Evolutionary conservation across 345 rosid species (phyloP).

Genomic region (Clarkia xantiana): DNA sequence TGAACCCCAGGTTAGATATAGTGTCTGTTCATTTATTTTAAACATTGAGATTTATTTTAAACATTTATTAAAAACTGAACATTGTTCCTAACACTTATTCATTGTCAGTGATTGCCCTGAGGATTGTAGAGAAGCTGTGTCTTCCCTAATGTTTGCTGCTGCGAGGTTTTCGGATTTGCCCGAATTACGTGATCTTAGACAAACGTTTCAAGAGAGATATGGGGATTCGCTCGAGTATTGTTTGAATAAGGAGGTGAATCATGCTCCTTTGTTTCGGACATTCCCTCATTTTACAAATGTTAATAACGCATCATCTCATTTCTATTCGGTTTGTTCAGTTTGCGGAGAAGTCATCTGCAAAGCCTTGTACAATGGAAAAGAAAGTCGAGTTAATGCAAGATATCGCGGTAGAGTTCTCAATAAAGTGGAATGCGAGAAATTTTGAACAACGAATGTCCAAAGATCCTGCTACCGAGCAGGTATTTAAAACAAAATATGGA

Average conservation of each 20-base stretch:
- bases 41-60: background rate
- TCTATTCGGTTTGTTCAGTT: slow-evolving; percentile 30
- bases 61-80: background rate
- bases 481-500: slow-evolving; percentile 8
- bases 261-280: background rate
- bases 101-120: slow-evolving; percentile 86
- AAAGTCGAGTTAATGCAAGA: slow-evolving; percentile 61
- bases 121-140: slow-evolving; percentile 65
- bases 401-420: slow-evolving; percentile 65
- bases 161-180: slow-evolving; percentile 91
- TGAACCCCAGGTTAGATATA: no score
- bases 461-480: slow-evolving; percentile 34
- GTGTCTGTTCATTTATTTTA: no score
- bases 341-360: slow-evolving; percentile 41
- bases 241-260: slow-evolving; percentile 57
- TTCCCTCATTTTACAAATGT: background rate
- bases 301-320: slow-evolving; percentile 10
- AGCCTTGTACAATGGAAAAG: slow-evolving; percentile 40
- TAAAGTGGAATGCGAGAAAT: slow-evolving; percentile 58
- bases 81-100: slow-evolving; percentile 9
- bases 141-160: slow-evolving; percentile 88
- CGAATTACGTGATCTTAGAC: slow-evolving; percentile 79
- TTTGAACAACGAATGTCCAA: slow-evolving; percentile 37
- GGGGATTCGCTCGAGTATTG: slow-evolving; percentile 49
- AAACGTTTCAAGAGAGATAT: slow-evolving; percentile 65